Evolutionary conservation across 345 rosid species (phyloP), one percentile per base, ranked within the genome.

Genomic region (Balakata baccata): DNA sequence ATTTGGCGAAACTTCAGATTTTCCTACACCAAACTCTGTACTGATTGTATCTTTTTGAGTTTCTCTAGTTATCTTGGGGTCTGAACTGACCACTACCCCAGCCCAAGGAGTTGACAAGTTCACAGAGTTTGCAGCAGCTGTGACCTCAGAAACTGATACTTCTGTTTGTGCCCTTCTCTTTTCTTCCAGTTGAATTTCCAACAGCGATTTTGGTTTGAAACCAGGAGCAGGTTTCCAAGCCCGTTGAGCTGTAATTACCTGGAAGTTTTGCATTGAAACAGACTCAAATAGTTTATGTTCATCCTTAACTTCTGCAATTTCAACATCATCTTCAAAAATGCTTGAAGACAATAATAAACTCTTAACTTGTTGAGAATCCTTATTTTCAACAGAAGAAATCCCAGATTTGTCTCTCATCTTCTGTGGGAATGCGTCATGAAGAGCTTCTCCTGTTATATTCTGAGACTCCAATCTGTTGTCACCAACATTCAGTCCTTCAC

Each of bases 171-270:
- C 85, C 76, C 66, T 91, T 86, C 81, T 89, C 78, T 89, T 91
- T 80, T 96, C 98, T 77, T 96, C 99, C 87, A 84, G 86, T 79
- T 96, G 99, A 84, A 96, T 96, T 84, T 96, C 99, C 83, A 96
- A 80, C 75, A 96, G 79, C 41, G 99, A 93, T 86, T 89, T 96
- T 16, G 97, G 87, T 84, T 87, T 96, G 85, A 90, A 87, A 79
- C 98, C 97, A 61, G 96, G 97, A 78, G 99, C 97, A 87, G 94
- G 92, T 84, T 89, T 93, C 99, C 99, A 96, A 68, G 94, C 97
- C 65, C 91, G 78, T 66, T 84, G 87, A 43, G 77, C 84, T 3
- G 86, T 70, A 66, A 78, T 84, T 37, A 81, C 57, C 68, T 76
- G 83, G 66, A 80, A n/a, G 70, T 57, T 80, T 67, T 72, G 87